Evolutionary conservation across 2,329 filamentous ascomycete species (phyloP), one percentile per base, ranked within the genome.

Genomic region (Neurospora sp.): DNA sequence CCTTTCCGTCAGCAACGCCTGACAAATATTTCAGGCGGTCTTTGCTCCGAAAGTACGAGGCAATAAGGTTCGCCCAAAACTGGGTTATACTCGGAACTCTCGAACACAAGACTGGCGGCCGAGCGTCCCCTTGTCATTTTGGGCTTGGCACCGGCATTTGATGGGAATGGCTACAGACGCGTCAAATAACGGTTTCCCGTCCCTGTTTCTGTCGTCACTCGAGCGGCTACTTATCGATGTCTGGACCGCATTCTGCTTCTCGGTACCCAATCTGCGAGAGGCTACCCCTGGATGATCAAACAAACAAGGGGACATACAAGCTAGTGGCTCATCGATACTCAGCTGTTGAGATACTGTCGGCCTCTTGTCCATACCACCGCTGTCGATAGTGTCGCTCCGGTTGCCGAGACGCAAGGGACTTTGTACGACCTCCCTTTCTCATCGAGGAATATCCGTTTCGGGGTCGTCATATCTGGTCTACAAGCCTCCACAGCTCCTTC

Each of bases 1-100:
- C 36, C 12, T 66, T 52, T 68, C 71, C 62, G 68, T 66, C 68
- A 67, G 67, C 65, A 52, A 40, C 57, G 66, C 68, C 38, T n/a
- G 66, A 68, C 46, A 41, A n/a, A 19, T 52, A 67, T 23, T 38
- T 40, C 17, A 28, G 65, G 67, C 66, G 23, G 57, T 38, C 38
- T 52, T 33, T 33, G 52, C 12, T 33, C 52, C 52, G 15, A 28
- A 62, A 62, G 52, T 62, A 62, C 52, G 23, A 33, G 52, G 52
- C 52, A 62, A 62, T 33, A 33, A 62, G 52, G 52, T 17, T 33
- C 52, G 52, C 52, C 52, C 17, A 33, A 57, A 62, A 62, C 23
- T 17, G 52, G 52, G 8, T 17, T 62, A 17, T 33, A 62, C 52
- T 62, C 52, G 52, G 52, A 62, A 66, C 66, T 66, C 43, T 65